These are phyloP conservation scores for Xylaria grammica DNA, from an alignment of 495 filamentous ascomycete species.

Conservation along the genomic window DNA sequence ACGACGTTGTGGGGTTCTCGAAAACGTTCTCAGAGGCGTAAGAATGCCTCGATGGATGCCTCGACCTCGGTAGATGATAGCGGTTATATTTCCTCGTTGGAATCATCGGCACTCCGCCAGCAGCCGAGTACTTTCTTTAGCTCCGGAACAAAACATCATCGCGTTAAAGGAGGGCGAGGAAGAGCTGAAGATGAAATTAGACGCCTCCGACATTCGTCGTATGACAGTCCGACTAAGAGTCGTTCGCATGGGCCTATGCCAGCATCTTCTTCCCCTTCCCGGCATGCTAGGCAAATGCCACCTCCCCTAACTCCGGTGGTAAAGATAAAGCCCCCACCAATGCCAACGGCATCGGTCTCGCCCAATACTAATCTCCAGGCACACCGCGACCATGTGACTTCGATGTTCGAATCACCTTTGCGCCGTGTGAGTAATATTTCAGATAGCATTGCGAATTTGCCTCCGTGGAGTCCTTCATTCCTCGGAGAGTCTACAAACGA, in stretches of 20 bases:
- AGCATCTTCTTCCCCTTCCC: constrained; percentile 65
- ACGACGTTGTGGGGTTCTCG: constrained; percentile 61
- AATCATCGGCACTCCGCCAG: constrained; percentile 85
- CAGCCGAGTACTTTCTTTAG: constrained; percentile 66
- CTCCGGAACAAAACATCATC: constrained; percentile 76
- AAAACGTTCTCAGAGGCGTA: constrained; percentile 70
- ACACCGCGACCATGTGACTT: constrained; percentile 83
- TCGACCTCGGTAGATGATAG: constrained; percentile 83
- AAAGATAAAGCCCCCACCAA: constrained; percentile 80
- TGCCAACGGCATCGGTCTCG: constrained; percentile 85
- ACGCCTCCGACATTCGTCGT: constrained; percentile 87
- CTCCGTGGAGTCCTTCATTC: constrained; percentile 80
- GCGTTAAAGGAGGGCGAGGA: constrained; percentile 85
- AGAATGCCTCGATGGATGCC: constrained; percentile 76
- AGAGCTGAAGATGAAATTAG: constrained; percentile 94
- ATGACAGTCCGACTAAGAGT: constrained; percentile 84
- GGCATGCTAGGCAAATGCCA: constrained; percentile 64
- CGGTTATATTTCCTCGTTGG: constrained; percentile 96
- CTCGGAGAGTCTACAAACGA: constrained; percentile 33
- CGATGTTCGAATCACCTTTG: constrained; percentile 87
- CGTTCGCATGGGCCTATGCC: constrained; percentile 49
- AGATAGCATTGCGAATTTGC: constrained; percentile 50
- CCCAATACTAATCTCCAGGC: constrained; percentile 94
- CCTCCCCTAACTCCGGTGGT: constrained; percentile 86
- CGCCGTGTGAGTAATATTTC: constrained; percentile 66